Conservation (phyloP, 2,329 filamentous ascomycete species). For the Ilyonectria destructans region DNA sequence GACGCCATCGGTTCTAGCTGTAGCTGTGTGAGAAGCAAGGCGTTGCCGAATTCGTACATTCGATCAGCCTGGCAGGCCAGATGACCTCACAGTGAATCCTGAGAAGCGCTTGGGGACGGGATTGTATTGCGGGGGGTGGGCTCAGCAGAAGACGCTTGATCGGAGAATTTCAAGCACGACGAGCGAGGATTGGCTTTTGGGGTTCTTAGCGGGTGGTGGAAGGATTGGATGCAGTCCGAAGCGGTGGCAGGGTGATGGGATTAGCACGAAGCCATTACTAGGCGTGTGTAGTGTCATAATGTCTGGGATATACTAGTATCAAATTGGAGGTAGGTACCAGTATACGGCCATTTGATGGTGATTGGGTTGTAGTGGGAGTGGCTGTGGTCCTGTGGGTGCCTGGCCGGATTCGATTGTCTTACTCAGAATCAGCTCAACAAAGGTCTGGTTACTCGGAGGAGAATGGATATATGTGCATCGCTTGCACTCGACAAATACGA, state of each 20-base stretch:
- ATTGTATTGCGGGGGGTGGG: conserved; percentile 20
- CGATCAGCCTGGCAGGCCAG: conserved; percentile 1
- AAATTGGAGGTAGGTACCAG: background rate
- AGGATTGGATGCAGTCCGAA: background rate
- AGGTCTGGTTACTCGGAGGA: too few relatives aligned
- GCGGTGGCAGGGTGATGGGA: too few relatives aligned
- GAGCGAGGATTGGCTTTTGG: conserved; percentile 14
- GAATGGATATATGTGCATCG: too few relatives aligned
- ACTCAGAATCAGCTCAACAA: background rate
- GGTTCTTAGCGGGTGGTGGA: background rate
- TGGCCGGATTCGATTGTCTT: background rate
- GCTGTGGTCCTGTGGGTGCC: conserved; percentile 12
- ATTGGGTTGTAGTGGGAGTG: conserved; percentile 10
- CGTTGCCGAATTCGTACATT: background rate
- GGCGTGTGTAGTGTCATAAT: too few relatives aligned
- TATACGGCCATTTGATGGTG: background rate
- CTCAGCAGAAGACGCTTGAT: background rate
- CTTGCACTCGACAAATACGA: too few relatives aligned
- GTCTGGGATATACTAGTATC: background rate
- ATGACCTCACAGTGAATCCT: conserved; percentile 20
- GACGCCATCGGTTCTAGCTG: background rate
- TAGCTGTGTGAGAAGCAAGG: conserved; percentile 15
- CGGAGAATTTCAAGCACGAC: conserved; percentile 24
- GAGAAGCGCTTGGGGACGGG: conserved; percentile 23
- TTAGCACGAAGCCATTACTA: background rate